phyloP scores from a whole-genome alignment of 2,329 filamentous ascomycete species.

The Neophaeococcomyces aloes region DNA sequence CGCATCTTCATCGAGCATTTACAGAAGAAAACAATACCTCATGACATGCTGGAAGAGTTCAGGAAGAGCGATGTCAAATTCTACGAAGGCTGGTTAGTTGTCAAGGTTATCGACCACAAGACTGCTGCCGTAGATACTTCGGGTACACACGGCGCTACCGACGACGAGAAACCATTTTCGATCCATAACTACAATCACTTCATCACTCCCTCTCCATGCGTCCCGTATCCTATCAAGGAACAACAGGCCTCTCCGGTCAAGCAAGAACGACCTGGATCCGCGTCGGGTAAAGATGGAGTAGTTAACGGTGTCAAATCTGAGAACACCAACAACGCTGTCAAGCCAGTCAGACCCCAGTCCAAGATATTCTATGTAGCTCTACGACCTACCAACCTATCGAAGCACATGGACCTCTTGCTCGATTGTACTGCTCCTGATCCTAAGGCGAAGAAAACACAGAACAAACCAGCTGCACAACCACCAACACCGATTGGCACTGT shows the following conservation, averaged over 20 bases:
- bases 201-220: conserved; percentile 78
- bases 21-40: conserved; percentile 64
- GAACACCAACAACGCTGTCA: conserved; percentile 12
- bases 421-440: conserved; percentile 61
- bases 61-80: conserved; percentile 62
- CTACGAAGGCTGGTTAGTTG: conserved; percentile 89
- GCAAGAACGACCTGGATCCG: conserved; percentile 10
- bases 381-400: conserved; percentile 67
- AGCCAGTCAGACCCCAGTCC: conserved; percentile 32
- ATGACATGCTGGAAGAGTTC: conserved; percentile 77
- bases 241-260: conserved; percentile 23
- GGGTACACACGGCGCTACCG: conserved; percentile 42
- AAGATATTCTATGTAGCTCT: conserved; percentile 69
- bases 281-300: conserved; percentile 9
- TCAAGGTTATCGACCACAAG: conserved; percentile 84
- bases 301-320: conserved; percentile 10
- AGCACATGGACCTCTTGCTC: conserved; percentile 64
- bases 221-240: conserved; percentile 56
- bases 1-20: conserved; percentile 68
- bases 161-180: conserved; percentile 62
- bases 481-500: conserved; percentile 54
- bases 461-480: conserved; percentile 38
- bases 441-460: conserved; percentile 25
- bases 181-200: conserved; percentile 88
- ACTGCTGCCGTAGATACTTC: conserved; percentile 51